Percentiles rank a stretch among this genome's conserved stretches.
These are phyloP conservation scores for Striga hermonthica DNA, from an alignment of 305 asterid genomes.

Conservation along the genomic window DNA sequence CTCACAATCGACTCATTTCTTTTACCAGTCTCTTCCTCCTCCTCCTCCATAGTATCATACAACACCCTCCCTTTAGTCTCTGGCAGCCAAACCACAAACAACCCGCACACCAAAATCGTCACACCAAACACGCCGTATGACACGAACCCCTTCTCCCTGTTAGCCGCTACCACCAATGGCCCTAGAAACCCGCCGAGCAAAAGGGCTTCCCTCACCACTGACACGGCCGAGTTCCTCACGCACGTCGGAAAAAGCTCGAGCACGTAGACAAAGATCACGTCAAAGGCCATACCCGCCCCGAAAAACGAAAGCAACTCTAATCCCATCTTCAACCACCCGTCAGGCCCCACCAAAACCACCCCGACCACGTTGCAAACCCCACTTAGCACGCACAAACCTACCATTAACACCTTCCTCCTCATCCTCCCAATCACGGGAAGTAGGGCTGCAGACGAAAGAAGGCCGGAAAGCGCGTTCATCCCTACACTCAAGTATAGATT, in stretches of 20 bases:
- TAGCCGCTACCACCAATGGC: constrained; percentile 33
- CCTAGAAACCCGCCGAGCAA: constrained; percentile 33
- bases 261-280: constrained; percentile 29
- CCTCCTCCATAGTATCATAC: constrained; percentile 34
- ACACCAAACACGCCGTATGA: constrained; percentile 42
- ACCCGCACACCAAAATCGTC: constrained; percentile 31
- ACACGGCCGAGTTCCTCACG: constrained; percentile 36
- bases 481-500: constrained; percentile 1
- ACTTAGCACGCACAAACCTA: constrained; percentile 20
- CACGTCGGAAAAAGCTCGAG: constrained; percentile 39
- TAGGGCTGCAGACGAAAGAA: too few relatives aligned
- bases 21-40: constrained; percentile 1
- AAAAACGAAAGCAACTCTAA: constrained; percentile 34
- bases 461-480: not conserved
- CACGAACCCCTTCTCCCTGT: constrained; percentile 23
- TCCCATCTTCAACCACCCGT: constrained; percentile 17
- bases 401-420: not conserved
- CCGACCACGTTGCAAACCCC: constrained; percentile 31
- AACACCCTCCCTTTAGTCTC: constrained; percentile 35
- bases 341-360: constrained; percentile 27
- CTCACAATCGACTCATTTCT: not conserved
- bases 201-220: constrained; percentile 36
- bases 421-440: not conserved
- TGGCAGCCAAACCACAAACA: constrained; percentile 40
- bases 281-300: constrained; percentile 29